Evolutionary conservation across 78 protist species (phyloP).

Genomic region (Planoprotostelium fungivorum): DNA sequence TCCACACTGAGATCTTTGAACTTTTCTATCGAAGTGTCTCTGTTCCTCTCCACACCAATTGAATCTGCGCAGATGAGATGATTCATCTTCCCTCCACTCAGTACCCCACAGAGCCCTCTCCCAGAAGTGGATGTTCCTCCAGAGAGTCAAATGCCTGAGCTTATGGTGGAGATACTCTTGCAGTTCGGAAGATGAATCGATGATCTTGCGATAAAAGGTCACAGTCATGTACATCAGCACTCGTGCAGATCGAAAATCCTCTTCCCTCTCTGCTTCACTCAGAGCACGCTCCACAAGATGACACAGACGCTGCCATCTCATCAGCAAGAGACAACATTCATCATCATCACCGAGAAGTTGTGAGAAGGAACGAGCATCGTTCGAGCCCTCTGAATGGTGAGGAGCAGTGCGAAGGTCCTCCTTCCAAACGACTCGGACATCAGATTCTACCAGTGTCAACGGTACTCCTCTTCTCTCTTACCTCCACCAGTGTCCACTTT

Average conservation of each 20-base stretch:
- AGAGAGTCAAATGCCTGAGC: background rate
- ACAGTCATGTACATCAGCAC: background rate
- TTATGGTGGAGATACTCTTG: background rate
- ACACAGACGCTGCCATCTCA: background rate
- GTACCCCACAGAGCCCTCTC: background rate
- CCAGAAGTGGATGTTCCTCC: background rate
- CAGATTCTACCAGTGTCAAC: background rate
- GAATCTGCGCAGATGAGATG: background rate
- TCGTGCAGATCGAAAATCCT: background rate
- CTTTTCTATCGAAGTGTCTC: background rate
- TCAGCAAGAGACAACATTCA: no score
- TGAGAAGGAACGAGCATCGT: background rate
- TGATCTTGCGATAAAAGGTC: background rate
- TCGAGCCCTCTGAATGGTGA: background rate
- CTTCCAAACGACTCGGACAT: background rate
- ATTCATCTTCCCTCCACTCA: background rate
- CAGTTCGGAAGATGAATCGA: background rate
- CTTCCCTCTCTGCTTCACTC: background rate
- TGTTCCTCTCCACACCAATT: background rate
- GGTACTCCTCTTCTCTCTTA: background rate
- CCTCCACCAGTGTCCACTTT: background rate
- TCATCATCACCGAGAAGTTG: background rate
- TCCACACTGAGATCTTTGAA: background rate
- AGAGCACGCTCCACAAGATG: background rate
- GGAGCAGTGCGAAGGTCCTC: background rate